These are phyloP conservation scores for Cordyceps javanica DNA, from an alignment of 2,329 filamentous ascomycete genomes.

Conservation along the genomic window DNA sequence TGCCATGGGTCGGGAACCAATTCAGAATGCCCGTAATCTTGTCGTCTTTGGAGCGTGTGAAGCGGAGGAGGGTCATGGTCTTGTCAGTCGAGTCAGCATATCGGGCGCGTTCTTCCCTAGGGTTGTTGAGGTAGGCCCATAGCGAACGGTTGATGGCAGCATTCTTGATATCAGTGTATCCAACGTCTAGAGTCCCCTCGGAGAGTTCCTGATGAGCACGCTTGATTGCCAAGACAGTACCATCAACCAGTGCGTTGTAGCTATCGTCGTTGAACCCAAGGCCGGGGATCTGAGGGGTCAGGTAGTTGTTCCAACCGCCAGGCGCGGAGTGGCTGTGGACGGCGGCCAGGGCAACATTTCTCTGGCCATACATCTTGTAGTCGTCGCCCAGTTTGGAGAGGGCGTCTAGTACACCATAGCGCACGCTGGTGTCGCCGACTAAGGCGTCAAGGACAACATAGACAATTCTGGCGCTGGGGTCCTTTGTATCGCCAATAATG, in stretches of 20 bases:
- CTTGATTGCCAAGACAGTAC: constrained; percentile 73
- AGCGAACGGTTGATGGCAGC: constrained; percentile 86
- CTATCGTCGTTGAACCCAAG: constrained; percentile 81
- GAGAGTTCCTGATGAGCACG: constrained; percentile 59
- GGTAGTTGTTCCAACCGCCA: constrained; percentile 89
- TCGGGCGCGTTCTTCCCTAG: constrained; percentile 61
- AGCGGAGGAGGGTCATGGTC: constrained; percentile 68
- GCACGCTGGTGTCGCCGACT: constrained; percentile 80
- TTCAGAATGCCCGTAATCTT: constrained; percentile 77
- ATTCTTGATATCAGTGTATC: constrained; percentile 51
- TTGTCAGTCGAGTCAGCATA: constrained; percentile 54
- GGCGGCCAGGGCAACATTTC: constrained; percentile 83
- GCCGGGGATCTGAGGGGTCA: constrained; percentile 84
- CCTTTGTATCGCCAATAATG: constrained; percentile 65
- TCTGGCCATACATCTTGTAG: constrained; percentile 67
- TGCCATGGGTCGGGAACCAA: no score
- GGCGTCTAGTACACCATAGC: constrained; percentile 75
- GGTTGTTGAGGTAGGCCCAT: constrained; percentile 82
- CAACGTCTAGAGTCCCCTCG: constrained; percentile 25
- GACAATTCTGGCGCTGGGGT: constrained; percentile 65
- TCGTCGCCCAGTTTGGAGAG: constrained; percentile 62
- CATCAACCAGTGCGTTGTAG: constrained; percentile 82
- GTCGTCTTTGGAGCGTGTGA: constrained; percentile 64
- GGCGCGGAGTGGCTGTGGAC: constrained; percentile 91
- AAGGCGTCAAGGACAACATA: constrained; percentile 85